A percentile compares a stretch with the other conserved stretches of the same genome.
Conservation (phyloP, 1,139 yeast species). For the Debaryomycetaceae sp. region DNA sequence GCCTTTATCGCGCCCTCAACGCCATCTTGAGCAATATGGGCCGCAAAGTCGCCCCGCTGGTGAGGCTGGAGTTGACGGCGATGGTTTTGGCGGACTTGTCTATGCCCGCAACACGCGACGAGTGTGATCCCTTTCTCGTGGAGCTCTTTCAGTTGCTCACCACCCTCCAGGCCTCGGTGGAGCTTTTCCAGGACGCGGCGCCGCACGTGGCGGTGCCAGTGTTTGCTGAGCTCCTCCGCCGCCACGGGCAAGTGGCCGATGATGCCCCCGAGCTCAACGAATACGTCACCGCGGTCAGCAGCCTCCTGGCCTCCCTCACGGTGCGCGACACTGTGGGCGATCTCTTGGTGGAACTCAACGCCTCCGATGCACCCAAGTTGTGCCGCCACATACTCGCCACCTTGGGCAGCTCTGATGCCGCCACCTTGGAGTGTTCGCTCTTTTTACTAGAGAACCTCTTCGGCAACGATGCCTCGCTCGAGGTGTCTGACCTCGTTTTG, state of each 20-base stretch:
- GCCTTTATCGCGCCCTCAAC: too few relatives aligned
- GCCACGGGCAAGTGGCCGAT: too few relatives aligned
- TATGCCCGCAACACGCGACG: too few relatives aligned
- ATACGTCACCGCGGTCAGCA: constrained; percentile 71
- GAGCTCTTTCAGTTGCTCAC: constrained; percentile 24
- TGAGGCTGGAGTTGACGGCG: too few relatives aligned
- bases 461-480: constrained; percentile 31
- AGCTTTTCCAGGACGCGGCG: constrained; percentile 11
- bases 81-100: constrained; percentile 20
- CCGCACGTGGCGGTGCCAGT: constrained; percentile 17
- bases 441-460: constrained; percentile 40
- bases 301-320: constrained; percentile 45
- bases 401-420: too few relatives aligned
- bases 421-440: constrained; percentile 41
- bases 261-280: constrained; percentile 55
- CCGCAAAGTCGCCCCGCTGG: too few relatives aligned
- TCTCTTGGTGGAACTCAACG: constrained; percentile 41
- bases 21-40: too few relatives aligned
- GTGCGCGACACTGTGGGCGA: constrained; percentile 55
- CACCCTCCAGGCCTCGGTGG: constrained; percentile 25
- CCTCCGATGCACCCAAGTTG: too few relatives aligned
- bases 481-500: constrained; percentile 13
- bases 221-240: too few relatives aligned
- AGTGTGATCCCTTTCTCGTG: constrained; percentile 14
- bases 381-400: too few relatives aligned